These are phyloP conservation scores for Immersiporthe knoxdaviesiana DNA, from an alignment of 2,329 filamentous ascomycete genomes.

Conservation along the genomic window DNA sequence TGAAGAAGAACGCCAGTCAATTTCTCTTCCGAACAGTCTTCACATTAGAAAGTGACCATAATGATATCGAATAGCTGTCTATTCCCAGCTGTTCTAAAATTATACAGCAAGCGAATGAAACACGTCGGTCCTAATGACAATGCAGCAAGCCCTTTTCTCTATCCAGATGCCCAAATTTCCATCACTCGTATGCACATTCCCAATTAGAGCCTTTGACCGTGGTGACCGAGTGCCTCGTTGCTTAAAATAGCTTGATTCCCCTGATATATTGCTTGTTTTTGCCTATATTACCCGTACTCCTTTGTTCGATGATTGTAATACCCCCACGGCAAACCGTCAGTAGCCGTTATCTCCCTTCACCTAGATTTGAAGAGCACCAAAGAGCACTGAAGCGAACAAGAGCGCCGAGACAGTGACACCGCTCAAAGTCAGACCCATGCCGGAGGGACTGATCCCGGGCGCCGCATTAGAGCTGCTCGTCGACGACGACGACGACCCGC, in stretches of 20 bases:
- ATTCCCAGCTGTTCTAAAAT: background rate
- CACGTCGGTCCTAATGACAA: background rate
- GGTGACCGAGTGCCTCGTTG: background rate
- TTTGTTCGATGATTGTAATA: background rate
- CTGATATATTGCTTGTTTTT: no score
- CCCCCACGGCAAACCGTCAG: background rate
- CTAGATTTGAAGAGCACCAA: conserved; percentile 5
- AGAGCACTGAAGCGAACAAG: conserved; percentile 4
- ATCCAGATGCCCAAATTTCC: background rate
- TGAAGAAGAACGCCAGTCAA: background rate
- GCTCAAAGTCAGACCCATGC: background rate
- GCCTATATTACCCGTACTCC: no score
- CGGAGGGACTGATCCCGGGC: background rate
- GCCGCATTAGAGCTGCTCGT: conserved; percentile 23
- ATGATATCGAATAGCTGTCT: no score
- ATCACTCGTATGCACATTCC: background rate
- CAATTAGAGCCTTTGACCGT: no score
- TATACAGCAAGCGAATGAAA: background rate
- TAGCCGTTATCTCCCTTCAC: background rate
- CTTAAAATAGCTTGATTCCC: background rate
- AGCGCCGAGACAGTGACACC: conserved; percentile 17
- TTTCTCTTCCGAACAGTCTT: background rate
- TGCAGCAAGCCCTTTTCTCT: background rate
- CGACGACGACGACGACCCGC: background rate
- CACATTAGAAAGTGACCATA: background rate